Evolutionary conservation across 768 basidiomycete species (phyloP).

Genomic region (Naganishia onofrii): DNA sequence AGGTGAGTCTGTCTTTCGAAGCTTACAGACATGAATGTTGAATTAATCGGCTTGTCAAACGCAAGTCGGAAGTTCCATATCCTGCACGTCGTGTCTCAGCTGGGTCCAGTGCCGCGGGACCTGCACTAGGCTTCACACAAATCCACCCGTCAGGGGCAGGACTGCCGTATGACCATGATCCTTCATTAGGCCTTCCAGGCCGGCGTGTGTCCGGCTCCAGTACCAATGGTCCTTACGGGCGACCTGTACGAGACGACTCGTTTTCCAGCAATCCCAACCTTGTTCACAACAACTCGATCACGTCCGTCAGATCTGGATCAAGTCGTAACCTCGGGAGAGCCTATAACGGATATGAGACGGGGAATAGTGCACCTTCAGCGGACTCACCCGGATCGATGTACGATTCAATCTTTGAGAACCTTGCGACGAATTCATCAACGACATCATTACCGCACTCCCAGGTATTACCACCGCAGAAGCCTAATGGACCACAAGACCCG

Average conservation of each 20-base stretch:
- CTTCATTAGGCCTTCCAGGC: background rate
- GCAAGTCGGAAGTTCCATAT: background rate
- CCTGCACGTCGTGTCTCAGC: conserved; percentile 4
- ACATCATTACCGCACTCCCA: conserved; percentile 15
- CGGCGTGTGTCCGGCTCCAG: conserved; percentile 17
- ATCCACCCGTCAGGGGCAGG: background rate
- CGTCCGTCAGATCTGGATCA: conserved; percentile 23
- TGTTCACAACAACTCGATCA: conserved; percentile 35
- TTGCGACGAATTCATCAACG: background rate
- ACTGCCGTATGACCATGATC: conserved; percentile 1
- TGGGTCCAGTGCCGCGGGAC: background rate
- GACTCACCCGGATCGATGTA: conserved; percentile 26
- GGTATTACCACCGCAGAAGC: background rate
- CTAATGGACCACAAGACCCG: background rate
- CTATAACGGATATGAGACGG: conserved; percentile 2
- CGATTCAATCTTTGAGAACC: conserved; percentile 17
- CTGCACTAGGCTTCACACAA: background rate
- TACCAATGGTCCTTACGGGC: background rate
- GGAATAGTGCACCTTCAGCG: background rate
- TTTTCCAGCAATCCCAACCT: background rate
- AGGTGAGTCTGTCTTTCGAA: background rate
- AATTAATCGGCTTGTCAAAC: background rate
- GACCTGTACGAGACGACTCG: conserved; percentile 7
- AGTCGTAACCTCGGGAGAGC: background rate
- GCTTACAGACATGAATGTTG: background rate